Evolutionary conservation across 176 grass and related monocot species (phyloP), one percentile per base, ranked within the genome.

Genomic region (Triticum dicoccoides): DNA sequence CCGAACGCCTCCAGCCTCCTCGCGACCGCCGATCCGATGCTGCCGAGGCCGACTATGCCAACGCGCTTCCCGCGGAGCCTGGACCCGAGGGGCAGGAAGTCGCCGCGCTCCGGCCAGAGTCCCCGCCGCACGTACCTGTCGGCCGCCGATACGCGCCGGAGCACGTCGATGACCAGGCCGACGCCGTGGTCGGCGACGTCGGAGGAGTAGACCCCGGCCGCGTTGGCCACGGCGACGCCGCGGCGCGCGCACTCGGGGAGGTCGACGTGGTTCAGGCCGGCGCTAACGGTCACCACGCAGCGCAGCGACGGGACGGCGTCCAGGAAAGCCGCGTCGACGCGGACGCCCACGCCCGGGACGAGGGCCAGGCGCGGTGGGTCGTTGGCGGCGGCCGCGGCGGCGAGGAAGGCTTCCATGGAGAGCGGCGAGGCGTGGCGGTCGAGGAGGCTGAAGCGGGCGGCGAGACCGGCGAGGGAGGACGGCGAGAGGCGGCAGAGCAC

Each of bases 31-130:
- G 77, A 87, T 0, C 91, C 88, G 21, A 90, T 85, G 61, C 44
- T 90, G 11, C 91, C 88, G 8, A 93, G 20, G 20, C 88, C 88
- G 9, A 90, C 38, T 76, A 93, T 82, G 11, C 88, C 91, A 2
- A 90, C 81, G 21, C 69, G 77, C 73, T 85, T 93, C 17, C 88
- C 76, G 10, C 85, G 8, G 58, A 92, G 81, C 52, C 25, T 85
- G 39, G 76, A 88, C 4, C 80, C 85, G 47, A 93, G 62, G 4
- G 88, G 91, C 0, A 38, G 2, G 34, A 65, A 62, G n/a, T 77
- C 58, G 8, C 67, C 84, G 21, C 58, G 34, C 15, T 58, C 52
- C 44, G 70, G 62, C 83, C 86, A 89, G 35, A 74, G 76, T 0
- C 90, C 83, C 5, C 68, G 72, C n/a, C 80, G 77, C 6, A 93